Conservation (phyloP, 495 filamentous ascomycete species). For the Penicillium roqueforti region DNA sequence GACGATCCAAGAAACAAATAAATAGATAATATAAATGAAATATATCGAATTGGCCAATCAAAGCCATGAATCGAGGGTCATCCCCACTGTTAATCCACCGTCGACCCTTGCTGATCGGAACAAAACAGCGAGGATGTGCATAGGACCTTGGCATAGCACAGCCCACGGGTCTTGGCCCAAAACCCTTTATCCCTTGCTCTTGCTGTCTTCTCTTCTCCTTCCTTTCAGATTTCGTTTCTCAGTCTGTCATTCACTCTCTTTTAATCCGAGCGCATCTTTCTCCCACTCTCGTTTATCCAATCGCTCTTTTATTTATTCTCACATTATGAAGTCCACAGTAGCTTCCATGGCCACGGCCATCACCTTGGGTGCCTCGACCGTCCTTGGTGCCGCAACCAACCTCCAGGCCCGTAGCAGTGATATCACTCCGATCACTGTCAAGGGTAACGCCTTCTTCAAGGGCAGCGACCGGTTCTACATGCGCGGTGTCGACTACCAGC, state of each 20-base stretch:
- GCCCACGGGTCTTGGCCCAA: neutral
- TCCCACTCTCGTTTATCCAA: constrained; percentile 16
- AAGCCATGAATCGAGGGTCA: neutral
- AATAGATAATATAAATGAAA: neutral
- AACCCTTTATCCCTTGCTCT: constrained; percentile 28
- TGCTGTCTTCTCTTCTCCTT: constrained; percentile 20
- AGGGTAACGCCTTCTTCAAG: constrained; percentile 79
- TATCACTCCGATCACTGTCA: constrained; percentile 52
- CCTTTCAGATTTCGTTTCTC: constrained; percentile 27
- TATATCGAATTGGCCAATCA: neutral
- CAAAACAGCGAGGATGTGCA: constrained; percentile 5
- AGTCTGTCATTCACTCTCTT: constrained; percentile 11
- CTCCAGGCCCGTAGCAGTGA: constrained; percentile 35
- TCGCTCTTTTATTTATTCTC: constrained; percentile 12
- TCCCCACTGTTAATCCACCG: constrained; percentile 1
- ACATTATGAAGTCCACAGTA: constrained; percentile 54
- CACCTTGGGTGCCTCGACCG: constrained; percentile 42
- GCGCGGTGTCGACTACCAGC: constrained; percentile 93
- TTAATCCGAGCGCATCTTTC: constrained; percentile 10
- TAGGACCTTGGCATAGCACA: constrained; percentile 5
- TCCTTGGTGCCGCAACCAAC: constrained; percentile 51
- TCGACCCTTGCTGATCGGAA: constrained; percentile 16
- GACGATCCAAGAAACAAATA: neutral
- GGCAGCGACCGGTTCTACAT: constrained; percentile 84
- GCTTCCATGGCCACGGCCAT: constrained; percentile 53